phyloP scores from a whole-genome alignment of 1,139 yeast species.

The Zygoascus sp. region DNA sequence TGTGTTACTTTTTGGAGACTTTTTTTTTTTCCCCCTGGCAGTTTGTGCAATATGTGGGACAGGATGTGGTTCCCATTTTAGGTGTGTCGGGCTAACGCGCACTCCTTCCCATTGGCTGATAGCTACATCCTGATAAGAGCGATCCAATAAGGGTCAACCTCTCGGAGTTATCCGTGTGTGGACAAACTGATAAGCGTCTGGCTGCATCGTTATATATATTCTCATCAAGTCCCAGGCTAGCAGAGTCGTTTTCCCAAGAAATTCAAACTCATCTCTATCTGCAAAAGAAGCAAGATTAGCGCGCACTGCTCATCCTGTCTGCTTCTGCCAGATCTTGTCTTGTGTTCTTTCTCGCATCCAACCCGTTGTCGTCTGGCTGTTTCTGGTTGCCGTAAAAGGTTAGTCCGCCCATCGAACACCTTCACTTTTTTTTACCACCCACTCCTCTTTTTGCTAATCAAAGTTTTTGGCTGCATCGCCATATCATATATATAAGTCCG shows the following conservation, averaged over 20 bases:
- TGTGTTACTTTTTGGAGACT: not conserved
- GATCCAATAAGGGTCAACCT: conserved; percentile 6
- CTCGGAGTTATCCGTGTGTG: conserved; percentile 4
- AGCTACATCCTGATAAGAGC: not conserved
- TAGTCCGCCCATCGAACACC: no score
- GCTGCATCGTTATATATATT: not conserved
- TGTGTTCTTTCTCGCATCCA: no score
- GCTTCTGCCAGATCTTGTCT: no score
- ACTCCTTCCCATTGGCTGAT: not conserved
- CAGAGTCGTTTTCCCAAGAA: not conserved
- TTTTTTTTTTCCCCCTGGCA: not conserved
- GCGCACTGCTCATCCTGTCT: no score
- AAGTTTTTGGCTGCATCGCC: not conserved
- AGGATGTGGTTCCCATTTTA: not conserved
- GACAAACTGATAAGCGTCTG: not conserved
- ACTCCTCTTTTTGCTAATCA: not conserved
- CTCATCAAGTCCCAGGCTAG: not conserved
- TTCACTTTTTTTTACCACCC: no score
- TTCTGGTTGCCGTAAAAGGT: no score
- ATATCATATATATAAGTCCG: not conserved
- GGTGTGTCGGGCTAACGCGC: conserved; percentile 1
- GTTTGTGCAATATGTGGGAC: no score
- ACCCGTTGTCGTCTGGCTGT: no score
- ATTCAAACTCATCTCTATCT: no score
- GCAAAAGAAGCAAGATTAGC: no score